Evolutionary conservation across 2,329 filamentous ascomycete genomes (phyloP).

Genomic region (Fusarium buharicum): DNA sequence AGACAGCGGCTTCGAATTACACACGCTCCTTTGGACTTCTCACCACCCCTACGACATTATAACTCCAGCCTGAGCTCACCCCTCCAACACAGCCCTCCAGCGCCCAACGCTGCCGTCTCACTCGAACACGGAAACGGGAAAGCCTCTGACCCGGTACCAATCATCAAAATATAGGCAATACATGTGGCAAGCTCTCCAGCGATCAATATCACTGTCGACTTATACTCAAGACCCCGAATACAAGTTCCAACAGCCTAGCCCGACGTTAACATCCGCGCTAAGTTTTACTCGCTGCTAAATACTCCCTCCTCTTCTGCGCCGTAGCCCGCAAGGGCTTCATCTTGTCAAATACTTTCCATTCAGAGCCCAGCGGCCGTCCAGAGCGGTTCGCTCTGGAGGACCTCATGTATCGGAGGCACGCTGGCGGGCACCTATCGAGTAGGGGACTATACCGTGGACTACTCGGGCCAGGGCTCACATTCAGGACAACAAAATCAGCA

Average conservation of each 20-base stretch:
- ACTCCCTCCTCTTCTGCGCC: conserved; percentile 48
- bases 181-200: conserved; percentile 43
- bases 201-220: conserved; percentile 43
- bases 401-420: conserved; percentile 77
- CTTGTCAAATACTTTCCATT: conserved; percentile 67
- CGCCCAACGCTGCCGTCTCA: conserved; percentile 40
- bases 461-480: conserved; percentile 74
- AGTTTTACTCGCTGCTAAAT: conserved; percentile 41
- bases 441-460: conserved; percentile 79
- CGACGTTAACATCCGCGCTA: conserved; percentile 43
- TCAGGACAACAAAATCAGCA: conserved; percentile 72
- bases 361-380: conserved; percentile 75
- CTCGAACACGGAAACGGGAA: conserved; percentile 46
- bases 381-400: conserved; percentile 81
- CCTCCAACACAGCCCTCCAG: conserved; percentile 41
- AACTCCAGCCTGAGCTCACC: conserved; percentile 37
- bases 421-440: conserved; percentile 80
- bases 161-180: conserved; percentile 38
- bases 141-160: conserved; percentile 42
- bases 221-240: conserved; percentile 40
- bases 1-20: conserved; percentile 30
- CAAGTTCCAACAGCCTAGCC: conserved; percentile 35
- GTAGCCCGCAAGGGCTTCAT: conserved; percentile 65
- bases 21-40: conserved; percentile 43
- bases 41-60: conserved; percentile 36